These are phyloP conservation scores for Hansenula sp. DNA, from an alignment of 1,139 yeast genomes.

Conservation along the genomic window DNA sequence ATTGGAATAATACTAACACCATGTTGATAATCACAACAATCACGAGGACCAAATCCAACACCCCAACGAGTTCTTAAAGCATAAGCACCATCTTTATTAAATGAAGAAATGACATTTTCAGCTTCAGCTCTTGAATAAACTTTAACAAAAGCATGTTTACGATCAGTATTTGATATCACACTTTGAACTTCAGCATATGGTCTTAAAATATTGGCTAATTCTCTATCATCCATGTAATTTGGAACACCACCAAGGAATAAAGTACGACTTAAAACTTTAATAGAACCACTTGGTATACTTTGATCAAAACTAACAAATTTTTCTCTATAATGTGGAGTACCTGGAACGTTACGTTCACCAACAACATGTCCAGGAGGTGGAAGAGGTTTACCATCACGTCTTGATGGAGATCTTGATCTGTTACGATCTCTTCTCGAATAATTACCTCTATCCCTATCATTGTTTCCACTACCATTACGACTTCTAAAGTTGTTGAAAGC, in stretches of 20 bases:
- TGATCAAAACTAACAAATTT: slow-evolving; percentile 67
- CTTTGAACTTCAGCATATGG: slow-evolving; percentile 97
- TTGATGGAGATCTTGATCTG: slow-evolving; percentile 24
- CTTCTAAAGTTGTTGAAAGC: slow-evolving; percentile 23
- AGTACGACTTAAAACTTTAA: slow-evolving; percentile 85
- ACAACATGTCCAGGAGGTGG: slow-evolving; percentile 30
- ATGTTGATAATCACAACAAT: slow-evolving; percentile 90
- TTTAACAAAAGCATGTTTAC: slow-evolving; percentile 94
- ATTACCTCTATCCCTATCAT: slow-evolving; percentile 5
- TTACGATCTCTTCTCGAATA: slow-evolving; percentile 15
- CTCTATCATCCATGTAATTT: slow-evolving; percentile 70
- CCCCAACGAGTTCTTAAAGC: slow-evolving; percentile 94
- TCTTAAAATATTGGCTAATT: slow-evolving; percentile 60
- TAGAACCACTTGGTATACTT: slow-evolving; percentile 70
- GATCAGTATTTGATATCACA: slow-evolving; percentile 77
- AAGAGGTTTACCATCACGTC: slow-evolving; percentile 8
- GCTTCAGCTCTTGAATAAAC: slow-evolving; percentile 96
- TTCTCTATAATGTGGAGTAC: slow-evolving; percentile 69
- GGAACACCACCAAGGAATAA: slow-evolving; percentile 94
- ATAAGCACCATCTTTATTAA: slow-evolving; percentile 47
- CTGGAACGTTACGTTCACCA: slow-evolving; percentile 63
- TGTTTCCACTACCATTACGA: slow-evolving; percentile 17
- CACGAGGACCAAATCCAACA: slow-evolving; percentile 98
- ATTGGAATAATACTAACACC: slow-evolving; percentile 88
- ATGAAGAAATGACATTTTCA: slow-evolving; percentile 64